Evolutionary conservation across 768 basidiomycete genomes (phyloP).

Genomic region (Tricholoma furcatifolium): DNA sequence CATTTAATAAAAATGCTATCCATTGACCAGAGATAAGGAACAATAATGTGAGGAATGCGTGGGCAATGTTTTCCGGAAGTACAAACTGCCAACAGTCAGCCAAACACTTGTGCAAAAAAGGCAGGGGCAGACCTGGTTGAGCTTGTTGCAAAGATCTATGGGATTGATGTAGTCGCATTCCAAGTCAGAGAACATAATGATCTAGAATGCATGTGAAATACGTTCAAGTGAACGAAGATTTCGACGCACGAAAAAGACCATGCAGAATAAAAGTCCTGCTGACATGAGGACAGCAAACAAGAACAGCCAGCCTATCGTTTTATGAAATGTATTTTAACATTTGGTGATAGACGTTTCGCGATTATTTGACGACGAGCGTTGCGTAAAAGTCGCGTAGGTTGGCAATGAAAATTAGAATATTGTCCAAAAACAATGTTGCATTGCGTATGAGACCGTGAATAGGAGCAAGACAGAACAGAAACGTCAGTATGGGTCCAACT

Average conservation of each 20-base stretch:
- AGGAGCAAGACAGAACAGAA: constrained; percentile 4
- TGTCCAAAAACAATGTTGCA: neutral
- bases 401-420: too few species aligned
- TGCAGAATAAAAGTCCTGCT: constrained; percentile 93
- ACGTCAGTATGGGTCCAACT: constrained; percentile 11
- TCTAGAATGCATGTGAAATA: constrained; percentile 46
- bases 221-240: neutral
- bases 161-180: constrained; percentile 99
- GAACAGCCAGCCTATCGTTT: constrained; percentile 84
- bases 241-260: constrained; percentile 95
- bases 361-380: neutral
- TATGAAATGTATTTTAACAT: neutral
- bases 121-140: constrained; percentile 75
- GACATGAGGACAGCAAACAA: constrained; percentile 95
- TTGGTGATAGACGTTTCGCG: constrained; percentile 4
- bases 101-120: neutral
- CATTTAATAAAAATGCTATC: constrained; percentile 88
- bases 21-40: constrained; percentile 98
- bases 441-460: neutral
- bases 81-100: constrained; percentile 66
- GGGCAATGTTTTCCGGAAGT: constrained; percentile 92
- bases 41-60: constrained; percentile 84
- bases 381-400: neutral
- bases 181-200: constrained; percentile 99
- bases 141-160: constrained; percentile 99